Evolutionary conservation across 2,329 filamentous ascomycete genomes (phyloP).

Genomic region (Cladosporium sp.): DNA sequence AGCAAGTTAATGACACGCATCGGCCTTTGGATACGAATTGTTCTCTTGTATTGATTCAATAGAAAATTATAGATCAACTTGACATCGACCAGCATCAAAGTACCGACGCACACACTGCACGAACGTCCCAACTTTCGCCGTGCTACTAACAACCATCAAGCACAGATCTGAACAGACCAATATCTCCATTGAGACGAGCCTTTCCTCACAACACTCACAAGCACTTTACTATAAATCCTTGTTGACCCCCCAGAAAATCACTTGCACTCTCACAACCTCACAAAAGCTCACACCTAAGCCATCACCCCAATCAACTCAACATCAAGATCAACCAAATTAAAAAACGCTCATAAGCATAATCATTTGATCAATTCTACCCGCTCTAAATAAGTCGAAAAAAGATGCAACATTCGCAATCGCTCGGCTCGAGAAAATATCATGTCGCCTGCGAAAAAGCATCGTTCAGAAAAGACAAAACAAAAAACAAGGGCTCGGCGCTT

Average conservation of each 20-base stretch:
- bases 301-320: neutral
- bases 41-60: too few relatives aligned
- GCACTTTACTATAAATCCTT: neutral
- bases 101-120: neutral
- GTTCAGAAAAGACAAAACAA: neutral
- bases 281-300: too few relatives aligned
- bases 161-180: neutral
- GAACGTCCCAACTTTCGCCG: neutral
- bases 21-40: too few relatives aligned
- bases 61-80: too few relatives aligned
- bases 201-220: neutral
- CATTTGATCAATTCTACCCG: constrained; percentile 4
- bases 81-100: neutral
- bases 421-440: too few relatives aligned
- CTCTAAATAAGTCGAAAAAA: neutral
- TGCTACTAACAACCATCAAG: neutral
- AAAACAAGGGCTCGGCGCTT: neutral
- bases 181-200: too few relatives aligned
- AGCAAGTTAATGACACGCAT: too few relatives aligned
- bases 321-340: neutral
- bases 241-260: neutral
- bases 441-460: neutral
- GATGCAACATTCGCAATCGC: neutral
- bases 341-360: constrained; percentile 11
- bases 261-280: neutral